Evolutionary conservation across 1,139 yeast genomes (phyloP), one percentile per base, ranked within the genome.

Genomic region (Yamadazyma aaseri): DNA sequence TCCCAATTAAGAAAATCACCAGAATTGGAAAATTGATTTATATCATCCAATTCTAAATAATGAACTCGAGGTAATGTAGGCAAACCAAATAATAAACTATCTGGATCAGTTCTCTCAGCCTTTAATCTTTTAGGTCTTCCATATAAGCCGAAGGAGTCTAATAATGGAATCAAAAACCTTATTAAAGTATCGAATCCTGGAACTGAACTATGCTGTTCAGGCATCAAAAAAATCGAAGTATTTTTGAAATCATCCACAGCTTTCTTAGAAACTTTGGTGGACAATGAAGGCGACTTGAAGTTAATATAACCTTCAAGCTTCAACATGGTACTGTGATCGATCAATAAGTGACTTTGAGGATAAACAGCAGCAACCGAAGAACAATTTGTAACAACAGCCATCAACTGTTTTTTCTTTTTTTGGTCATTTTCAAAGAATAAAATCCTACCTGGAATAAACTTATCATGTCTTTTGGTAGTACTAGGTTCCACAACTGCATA

Each of bases 121-220:
- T 86, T 89, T 46, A 92, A 70, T 40, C 94, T 71, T 46, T 79
- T 76, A 1, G 98, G 98, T 41, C 98, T 76, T 22, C 98, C 98
- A 52, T 92, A 92, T 29, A 92, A 70, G 28, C 81, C 81, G 62
- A 89, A 92, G 1, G 95, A 76, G 54, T 92, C 96, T 62, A 87
- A 68, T 16, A 86, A 65, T 0, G 97, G 97, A 5, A 92, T 72
- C 49, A 92, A 63, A 53, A 87, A 89, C 44, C 97, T 70, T 40
- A 92, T 90, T 50, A 90, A 72, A 1, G 97, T 90, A 58, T 92
- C 97, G 58, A 82, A 90, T 5, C 97, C 97, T 1, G 94, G 94
- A 26, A 92, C 96, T 9, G 96, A 81, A 24, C 90, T 82, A 57
- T 89, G 97, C 50, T 76, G 84, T 55, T 92, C 97, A 4, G 97